Evolutionary conservation across 805 yeast species (phyloP).

Genomic region (Wickerhamiella cacticola): DNA sequence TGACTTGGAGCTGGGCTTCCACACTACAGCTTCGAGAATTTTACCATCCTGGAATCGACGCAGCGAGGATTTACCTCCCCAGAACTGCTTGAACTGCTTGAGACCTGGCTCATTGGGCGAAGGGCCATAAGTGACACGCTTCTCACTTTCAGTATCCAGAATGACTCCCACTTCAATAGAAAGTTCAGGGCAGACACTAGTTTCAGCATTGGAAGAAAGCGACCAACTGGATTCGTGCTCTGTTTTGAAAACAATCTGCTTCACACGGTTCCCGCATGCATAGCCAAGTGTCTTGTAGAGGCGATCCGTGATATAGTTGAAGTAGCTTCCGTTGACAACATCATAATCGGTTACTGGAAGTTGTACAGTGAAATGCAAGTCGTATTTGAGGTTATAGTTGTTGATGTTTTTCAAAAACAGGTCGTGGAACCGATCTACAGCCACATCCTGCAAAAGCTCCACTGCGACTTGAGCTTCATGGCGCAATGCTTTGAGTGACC

Average conservation of each 20-base stretch:
- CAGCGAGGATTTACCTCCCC: conserved; percentile 80
- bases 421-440: conserved; percentile 69
- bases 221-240: conserved; percentile 19
- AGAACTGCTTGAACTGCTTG: conserved; percentile 60
- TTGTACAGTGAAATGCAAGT: conserved; percentile 42
- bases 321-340: neutral
- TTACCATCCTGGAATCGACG: conserved; percentile 89
- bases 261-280: conserved; percentile 12
- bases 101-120: conserved; percentile 45
- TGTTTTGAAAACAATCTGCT: neutral
- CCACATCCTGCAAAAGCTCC: conserved; percentile 58
- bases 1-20: conserved; percentile 50
- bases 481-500: conserved; percentile 50
- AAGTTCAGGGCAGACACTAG: neutral
- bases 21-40: conserved; percentile 80
- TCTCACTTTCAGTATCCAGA: conserved; percentile 61
- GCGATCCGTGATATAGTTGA: neutral
- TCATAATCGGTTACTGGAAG: neutral
- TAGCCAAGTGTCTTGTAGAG: conserved; percentile 1
- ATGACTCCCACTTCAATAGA: conserved; percentile 43
- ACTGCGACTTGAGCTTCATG: conserved; percentile 60
- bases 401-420: conserved; percentile 52
- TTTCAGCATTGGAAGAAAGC: conserved; percentile 18
- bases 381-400: conserved; percentile 47
- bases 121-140: conserved; percentile 81